These are phyloP conservation scores for Sutorius australiensis DNA, from an alignment of 768 basidiomycete genomes.

Conservation along the genomic window DNA sequence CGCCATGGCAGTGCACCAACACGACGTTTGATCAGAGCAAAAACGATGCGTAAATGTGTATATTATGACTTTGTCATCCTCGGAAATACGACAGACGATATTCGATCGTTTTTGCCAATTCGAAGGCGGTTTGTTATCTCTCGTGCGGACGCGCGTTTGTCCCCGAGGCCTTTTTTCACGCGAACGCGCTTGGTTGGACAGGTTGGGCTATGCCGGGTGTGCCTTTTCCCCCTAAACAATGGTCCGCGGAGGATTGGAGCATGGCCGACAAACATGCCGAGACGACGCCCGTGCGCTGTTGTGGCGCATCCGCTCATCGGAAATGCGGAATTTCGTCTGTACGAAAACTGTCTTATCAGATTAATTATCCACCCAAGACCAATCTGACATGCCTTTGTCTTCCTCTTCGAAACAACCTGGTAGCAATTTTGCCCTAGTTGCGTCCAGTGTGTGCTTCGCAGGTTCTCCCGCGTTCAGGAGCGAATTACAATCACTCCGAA, in stretches of 20 bases:
- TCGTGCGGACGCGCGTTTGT: neutral
- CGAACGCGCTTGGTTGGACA: neutral
- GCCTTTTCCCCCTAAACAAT: neutral
- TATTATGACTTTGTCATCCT: conserved; percentile 13
- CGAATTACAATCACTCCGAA: conserved; percentile 10
- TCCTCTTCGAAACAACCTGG: conserved; percentile 1
- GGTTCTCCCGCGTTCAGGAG: neutral
- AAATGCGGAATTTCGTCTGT: conserved; percentile 9
- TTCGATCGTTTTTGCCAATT: conserved; percentile 11
- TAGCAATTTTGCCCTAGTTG: conserved; percentile 4
- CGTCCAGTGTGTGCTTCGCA: conserved; percentile 4
- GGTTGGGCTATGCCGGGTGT: neutral
- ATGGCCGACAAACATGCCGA: neutral
- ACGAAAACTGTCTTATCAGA: conserved; percentile 8
- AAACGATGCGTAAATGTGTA: neutral
- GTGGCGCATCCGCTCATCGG: conserved; percentile 3
- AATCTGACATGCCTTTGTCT: neutral
- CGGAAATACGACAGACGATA: conserved; percentile 20
- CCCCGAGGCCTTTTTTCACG: neutral
- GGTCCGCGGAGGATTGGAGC: neutral
- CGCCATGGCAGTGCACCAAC: neutral
- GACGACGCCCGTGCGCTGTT: neutral
- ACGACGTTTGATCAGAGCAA: conserved; percentile 1
- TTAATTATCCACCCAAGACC: conserved; percentile 2
- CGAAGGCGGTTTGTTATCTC: neutral